A percentile compares a stretch with the other conserved stretches of the same genome.
Conservation (phyloP, 345 rosid genomes). For the Sonneratia alba region DNA sequence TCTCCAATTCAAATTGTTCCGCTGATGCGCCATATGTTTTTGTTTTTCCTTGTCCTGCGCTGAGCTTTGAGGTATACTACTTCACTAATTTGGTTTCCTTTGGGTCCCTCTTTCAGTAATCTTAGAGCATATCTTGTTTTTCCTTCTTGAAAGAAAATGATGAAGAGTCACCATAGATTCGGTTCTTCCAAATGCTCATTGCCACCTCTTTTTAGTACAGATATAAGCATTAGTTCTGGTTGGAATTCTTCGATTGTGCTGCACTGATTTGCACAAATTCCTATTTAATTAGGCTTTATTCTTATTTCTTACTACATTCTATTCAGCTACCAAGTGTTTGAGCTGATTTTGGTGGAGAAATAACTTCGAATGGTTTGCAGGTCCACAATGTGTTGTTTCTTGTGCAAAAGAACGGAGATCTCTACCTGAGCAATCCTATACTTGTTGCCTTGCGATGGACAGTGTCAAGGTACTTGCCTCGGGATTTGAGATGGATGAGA, state of each 20-base stretch:
- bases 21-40: background rate
- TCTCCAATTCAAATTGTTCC: background rate
- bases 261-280: background rate
- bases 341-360: background rate
- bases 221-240: background rate
- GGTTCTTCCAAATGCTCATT: background rate
- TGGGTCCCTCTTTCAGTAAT: background rate
- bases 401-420: slow-evolving; percentile 75
- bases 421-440: slow-evolving; percentile 64
- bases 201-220: background rate
- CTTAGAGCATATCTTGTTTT: background rate
- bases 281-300: background rate
- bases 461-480: slow-evolving; percentile 82
- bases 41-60: too few species aligned
- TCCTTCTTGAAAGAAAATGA: background rate
- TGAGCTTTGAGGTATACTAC: too few species aligned
- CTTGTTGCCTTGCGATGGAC: slow-evolving; percentile 95
- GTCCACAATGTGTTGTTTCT: slow-evolving; percentile 84
- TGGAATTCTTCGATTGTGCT: background rate
- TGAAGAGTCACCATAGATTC: background rate
- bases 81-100: too few species aligned
- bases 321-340: background rate
- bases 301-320: background rate
- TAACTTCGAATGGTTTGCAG: slow-evolving; percentile 27
- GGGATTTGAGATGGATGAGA: slow-evolving; percentile 73